Evolutionary conservation across 2,329 filamentous ascomycete species (phyloP).

Genomic region (Keithomyces neogunnii): DNA sequence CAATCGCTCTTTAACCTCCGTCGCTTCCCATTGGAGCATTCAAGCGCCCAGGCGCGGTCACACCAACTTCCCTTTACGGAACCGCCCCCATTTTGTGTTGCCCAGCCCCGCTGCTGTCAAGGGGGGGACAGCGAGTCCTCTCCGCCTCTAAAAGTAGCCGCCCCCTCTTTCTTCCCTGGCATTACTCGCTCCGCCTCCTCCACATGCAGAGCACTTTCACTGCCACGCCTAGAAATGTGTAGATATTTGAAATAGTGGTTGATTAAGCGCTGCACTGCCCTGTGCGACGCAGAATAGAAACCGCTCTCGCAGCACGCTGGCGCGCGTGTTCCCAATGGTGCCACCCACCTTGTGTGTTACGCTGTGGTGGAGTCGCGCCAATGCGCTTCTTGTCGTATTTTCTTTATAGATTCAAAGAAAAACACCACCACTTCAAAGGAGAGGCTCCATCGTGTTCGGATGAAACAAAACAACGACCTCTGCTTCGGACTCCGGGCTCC

Average conservation of each 20-base stretch:
- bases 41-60: slow-evolving; percentile 7
- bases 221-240: neutral
- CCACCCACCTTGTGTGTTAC: neutral
- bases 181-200: neutral
- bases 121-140: too few species aligned
- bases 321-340: slow-evolving; percentile 1
- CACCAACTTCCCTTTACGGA: neutral
- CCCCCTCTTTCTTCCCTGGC: neutral
- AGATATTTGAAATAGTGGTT: neutral
- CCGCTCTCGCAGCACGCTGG: neutral
- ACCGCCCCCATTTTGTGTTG: neutral
- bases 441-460: too few species aligned
- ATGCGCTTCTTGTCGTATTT: neutral
- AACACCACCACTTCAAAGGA: too few species aligned
- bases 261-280: slow-evolving; percentile 2
- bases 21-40: slow-evolving; percentile 5
- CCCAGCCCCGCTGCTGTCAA: neutral
- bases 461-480: too few species aligned
- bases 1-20: neutral
- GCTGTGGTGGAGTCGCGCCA: slow-evolving; percentile 2
- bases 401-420: neutral
- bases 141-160: neutral
- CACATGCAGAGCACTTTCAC: slow-evolving; percentile 1
- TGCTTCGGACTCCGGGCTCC: too few species aligned
- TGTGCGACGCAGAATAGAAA: slow-evolving; percentile 4